Base-by-base conservation (phyloP, 2,329 filamentous ascomycete species). In the Botrytis cinerea region DNA sequence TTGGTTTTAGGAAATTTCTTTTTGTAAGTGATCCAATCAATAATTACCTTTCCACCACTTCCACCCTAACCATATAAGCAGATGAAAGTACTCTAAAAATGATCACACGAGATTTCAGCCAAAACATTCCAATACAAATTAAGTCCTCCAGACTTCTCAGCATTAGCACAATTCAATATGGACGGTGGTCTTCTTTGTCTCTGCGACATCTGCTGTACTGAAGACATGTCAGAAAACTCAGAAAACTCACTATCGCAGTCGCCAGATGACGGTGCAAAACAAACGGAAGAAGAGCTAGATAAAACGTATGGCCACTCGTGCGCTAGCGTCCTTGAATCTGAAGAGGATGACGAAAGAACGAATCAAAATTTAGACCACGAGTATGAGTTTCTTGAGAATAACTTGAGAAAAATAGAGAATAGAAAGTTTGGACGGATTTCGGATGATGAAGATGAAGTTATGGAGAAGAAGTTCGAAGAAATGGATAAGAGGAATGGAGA, bases 31-130 rank as follows among this genome's bases (percentile, higher is more conserved):
- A 25, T 51, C 10, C 1, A 51, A 0, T 51, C 22, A 48, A 25
- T 12, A 12, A 25, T 0, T 51, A 10, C 4, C 46, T n/a, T 51
- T n/a, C 10, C 9, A 8, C 4, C 4, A 2, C 46, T 51, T 28
- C 3, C 12, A 54, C 1, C 8, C 2, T 10, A n/a, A n/a, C 25
- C 14, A 51, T 28, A 54, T 54, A 54, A 54, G 14, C 5, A 54
- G n/a, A 6, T 28, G 2, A 14, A 54, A 54, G n/a, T 8, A 0
- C n/a, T 16, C 12, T 2, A 25, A 16, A 28, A 18, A 28, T 54
- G 0, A 28, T 1, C n/a, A 54, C 51, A 54, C 6, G 0, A 18
- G 0, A 5, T 28, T n/a, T 12, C 1, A 16, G 32, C 5, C 5
- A 6, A 54, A 54, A 0, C 1, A 0, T 0, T 18, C 6, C n/a